Evolutionary conservation across 352 stramenopile species (phyloP), one percentile per base, ranked within the genome.

Genomic region (Phytophthora sp.): DNA sequence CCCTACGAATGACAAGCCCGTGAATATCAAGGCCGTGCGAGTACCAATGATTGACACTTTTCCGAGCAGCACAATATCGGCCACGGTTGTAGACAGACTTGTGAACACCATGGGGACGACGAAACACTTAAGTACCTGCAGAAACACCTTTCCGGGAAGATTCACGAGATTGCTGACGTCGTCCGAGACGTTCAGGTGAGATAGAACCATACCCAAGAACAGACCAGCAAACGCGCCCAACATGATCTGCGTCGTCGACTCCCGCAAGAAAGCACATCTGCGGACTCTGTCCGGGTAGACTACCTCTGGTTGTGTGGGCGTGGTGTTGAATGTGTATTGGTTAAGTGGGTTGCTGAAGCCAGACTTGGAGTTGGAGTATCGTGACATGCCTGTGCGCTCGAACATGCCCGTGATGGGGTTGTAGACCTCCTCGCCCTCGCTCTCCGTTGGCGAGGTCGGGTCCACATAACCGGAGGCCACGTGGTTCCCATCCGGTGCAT

Each of bases 21-120:
- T 46, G 46, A 90, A 91, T 50, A 76, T 85, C 16, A 82, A 41
- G 2, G 77, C 76, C 1, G 79, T 90, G 21, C 78, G 77, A 6
- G 70, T 79, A 13, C 83, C 83, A 21, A 91, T 69, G 1, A 75
- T 71, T 1, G 77, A 88, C 15, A 89, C 79, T 61, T 91, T 90
- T 24, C 82, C 80, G 3, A 88, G 69, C 31, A 88, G 56, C 27
- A 91, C 81, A 41, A 91, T 85, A 42, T 89, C 83, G 23, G 79
- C 79, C 42, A 89, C 71, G 5, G 79, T 79, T 4, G 81, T 87
- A 7, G 81, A 70, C 30, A 91, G 55, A 66, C 75, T 88, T 30
- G 74, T 84, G 45, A 91, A 91, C 3, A 91, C 77, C 80, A 91
- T 89, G 18, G 80, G 83, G 24, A 87, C 61, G 41, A 87, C 79